Base-by-base conservation (phyloP, 2,329 filamentous ascomycete genomes). In the Colletotrichum chlorophyti region DNA sequence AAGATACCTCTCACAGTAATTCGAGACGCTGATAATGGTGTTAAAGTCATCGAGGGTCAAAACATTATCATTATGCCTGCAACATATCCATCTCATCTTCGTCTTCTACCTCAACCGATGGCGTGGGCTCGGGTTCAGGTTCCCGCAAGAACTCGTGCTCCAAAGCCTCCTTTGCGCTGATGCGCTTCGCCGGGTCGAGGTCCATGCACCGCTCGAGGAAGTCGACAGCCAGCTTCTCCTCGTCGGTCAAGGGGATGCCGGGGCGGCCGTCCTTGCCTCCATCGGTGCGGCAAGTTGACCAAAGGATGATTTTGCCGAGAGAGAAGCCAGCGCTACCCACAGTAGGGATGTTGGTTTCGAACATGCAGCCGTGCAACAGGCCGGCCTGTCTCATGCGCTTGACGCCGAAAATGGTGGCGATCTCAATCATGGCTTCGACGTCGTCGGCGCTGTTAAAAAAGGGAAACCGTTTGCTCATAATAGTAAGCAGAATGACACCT, bases 401-500 rank as follows among this genome's bases (percentile, higher is more conserved):
- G 37, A 83, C 83, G 46, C 95, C 95, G 71, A 98, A 97, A 60
- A 99, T 96, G 58, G 92, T 96, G 31, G 93, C 91, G 65, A 99
- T 96, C 74, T 99, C 95, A 65, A 99, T 94, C 83, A 97, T 90
- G 48, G 95, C 95, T 70, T 99, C 95, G 43, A 99, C 90, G 68
- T 99, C 95, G 72, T 99, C 95, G n/a, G 93, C 90, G 41, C 91
- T 96, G 76, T 99, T 97, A 82, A 99, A 99, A 76, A 99, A 99
- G 1, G 95, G 95, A 68, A 99, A 99, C 4, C 95, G 88, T 54
- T 90, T 90, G 35, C 91, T 94, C 12, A 99, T 80, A 63, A 99
- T 90, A 1, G 95, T 99, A n/a, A 99, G 81, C 3, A 99, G 83
- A 53, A 99, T 96, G n/a, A 99, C 93, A 37, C 95, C 95, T 0